These are phyloP conservation scores for Fusarium beomiforme DNA, from an alignment of 2,329 filamentous ascomycete genomes.

Conservation along the genomic window DNA sequence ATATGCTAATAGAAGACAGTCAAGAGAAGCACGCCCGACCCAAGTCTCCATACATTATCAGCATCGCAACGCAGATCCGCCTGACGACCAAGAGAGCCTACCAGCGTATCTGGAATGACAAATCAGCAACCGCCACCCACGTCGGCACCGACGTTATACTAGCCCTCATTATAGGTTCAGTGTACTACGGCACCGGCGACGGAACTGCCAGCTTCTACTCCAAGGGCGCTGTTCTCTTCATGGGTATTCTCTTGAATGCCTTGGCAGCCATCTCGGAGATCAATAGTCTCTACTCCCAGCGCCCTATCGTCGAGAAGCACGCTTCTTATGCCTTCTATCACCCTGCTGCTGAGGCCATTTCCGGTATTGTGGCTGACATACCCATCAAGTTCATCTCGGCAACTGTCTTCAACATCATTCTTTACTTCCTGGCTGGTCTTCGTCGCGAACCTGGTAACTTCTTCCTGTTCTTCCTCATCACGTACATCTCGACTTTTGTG, in stretches of 20 bases:
- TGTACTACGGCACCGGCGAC: constrained; percentile 64
- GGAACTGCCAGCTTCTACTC: constrained; percentile 63
- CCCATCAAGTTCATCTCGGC: constrained; percentile 66
- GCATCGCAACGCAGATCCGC: constrained; percentile 62
- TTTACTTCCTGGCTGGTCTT: constrained; percentile 67
- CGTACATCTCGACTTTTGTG: constrained; percentile 72
- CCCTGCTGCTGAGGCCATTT: constrained; percentile 62
- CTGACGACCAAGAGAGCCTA: constrained; percentile 62
- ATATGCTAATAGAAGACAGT: constrained; percentile 8
- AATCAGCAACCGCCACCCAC: constrained; percentile 57
- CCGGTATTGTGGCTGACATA: constrained; percentile 64
- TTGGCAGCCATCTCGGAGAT: constrained; percentile 67
- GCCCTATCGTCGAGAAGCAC: constrained; percentile 61
- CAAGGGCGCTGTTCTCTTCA: constrained; percentile 67
- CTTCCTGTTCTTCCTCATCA: constrained; percentile 80
- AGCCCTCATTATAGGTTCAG: constrained; percentile 69
- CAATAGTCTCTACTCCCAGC: constrained; percentile 54
- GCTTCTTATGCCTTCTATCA: constrained; percentile 62
- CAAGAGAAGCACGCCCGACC: constrained; percentile 64
- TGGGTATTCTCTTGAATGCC: constrained; percentile 69
- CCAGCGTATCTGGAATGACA: constrained; percentile 63
- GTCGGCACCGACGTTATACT: constrained; percentile 62
- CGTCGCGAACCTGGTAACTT: constrained; percentile 71
- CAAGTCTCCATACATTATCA: constrained; percentile 68
- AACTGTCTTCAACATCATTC: constrained; percentile 62